phyloP scores from a whole-genome alignment of 2,329 filamentous ascomycete genomes.

The Rhytidhysteron rufulum region DNA sequence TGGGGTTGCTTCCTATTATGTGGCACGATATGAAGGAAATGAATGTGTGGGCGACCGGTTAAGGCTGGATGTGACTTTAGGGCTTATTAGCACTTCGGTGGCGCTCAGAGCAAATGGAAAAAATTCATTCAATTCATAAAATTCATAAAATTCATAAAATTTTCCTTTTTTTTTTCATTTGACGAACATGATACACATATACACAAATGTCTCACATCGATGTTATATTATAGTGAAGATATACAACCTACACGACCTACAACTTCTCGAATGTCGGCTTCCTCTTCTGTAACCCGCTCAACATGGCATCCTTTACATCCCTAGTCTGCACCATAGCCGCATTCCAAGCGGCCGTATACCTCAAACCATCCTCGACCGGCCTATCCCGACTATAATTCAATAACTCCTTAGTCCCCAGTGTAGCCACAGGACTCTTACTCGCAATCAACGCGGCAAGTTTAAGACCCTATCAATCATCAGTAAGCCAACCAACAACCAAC shows the following conservation, averaged over 20 bases:
- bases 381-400: conserved; percentile 79
- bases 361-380: conserved; percentile 70
- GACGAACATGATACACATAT: no score
- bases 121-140: conserved; percentile 36
- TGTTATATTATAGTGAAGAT: no score
- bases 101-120: conserved; percentile 43
- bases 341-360: conserved; percentile 88
- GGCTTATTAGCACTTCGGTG: conserved; percentile 37
- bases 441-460: conserved; percentile 64
- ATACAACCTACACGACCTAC: no score
- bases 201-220: no score
- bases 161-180: no score
- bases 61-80: not conserved
- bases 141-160: no score
- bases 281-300: conserved; percentile 73
- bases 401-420: conserved; percentile 83
- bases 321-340: conserved; percentile 73
- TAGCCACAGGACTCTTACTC: conserved; percentile 80
- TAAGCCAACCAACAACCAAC: not conserved
- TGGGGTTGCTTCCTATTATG: conserved; percentile 26
- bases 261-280: conserved; percentile 84
- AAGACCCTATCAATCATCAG: conserved; percentile 55
- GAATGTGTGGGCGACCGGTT: conserved; percentile 20
- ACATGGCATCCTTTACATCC: conserved; percentile 70
- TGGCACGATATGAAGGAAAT: conserved; percentile 35